Evolutionary conservation across 2,329 filamentous ascomycete genomes (phyloP).

Genomic region (Talaromyces sp.): DNA sequence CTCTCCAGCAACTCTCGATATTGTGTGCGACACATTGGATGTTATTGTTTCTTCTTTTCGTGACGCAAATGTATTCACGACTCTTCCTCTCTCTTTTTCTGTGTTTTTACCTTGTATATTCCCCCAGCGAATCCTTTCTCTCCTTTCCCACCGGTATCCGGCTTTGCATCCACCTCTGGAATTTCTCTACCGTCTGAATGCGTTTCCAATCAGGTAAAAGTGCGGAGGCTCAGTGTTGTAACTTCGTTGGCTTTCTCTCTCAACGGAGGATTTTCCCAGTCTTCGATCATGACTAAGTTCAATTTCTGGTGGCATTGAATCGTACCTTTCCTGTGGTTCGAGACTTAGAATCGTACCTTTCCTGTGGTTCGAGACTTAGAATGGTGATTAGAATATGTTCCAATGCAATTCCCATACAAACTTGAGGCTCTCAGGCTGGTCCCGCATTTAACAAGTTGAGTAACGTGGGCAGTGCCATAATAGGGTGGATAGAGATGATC

Average conservation of each 20-base stretch:
- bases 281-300: no score
- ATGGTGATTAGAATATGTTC: neutral
- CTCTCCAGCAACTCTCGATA: neutral
- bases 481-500: no score
- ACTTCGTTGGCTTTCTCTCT: neutral
- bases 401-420: neutral
- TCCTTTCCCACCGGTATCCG: neutral
- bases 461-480: no score
- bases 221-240: neutral
- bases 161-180: no score
- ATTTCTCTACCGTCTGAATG: no score
- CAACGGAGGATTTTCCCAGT: no score
- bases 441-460: no score
- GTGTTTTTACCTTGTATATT: constrained; percentile 1
- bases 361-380: neutral
- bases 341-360: neutral
- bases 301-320: neutral
- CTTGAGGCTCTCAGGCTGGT: no score
- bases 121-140: constrained; percentile 4
- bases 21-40: neutral
- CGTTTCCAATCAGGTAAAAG: neutral
- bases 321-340: neutral
- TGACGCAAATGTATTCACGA: constrained; percentile 3
- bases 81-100: neutral
- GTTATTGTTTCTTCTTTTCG: constrained; percentile 1